Evolutionary conservation across 495 filamentous ascomycete genomes (phyloP).

Genomic region (Apodospora peruviana): DNA sequence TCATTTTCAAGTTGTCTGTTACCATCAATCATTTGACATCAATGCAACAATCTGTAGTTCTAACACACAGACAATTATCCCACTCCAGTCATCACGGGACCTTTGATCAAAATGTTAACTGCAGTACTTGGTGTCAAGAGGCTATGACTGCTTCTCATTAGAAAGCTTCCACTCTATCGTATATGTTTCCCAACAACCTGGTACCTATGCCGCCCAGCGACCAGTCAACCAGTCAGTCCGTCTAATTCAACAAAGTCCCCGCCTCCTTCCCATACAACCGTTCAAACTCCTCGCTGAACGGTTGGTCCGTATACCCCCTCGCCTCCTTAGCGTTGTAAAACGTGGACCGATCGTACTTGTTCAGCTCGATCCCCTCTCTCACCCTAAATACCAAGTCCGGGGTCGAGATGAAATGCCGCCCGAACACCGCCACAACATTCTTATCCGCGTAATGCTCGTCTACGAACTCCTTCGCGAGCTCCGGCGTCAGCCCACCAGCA

Average conservation of each 20-base stretch:
- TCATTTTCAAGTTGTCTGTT: no score
- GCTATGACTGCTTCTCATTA: no score
- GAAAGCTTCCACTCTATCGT: no score
- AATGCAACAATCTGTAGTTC: no score
- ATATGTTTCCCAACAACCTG: no score
- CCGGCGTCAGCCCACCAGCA: slow-evolving; percentile 53
- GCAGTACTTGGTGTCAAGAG: no score
- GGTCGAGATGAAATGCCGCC: slow-evolving; percentile 61
- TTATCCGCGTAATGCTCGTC: slow-evolving; percentile 49
- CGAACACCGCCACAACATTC: slow-evolving; percentile 53
- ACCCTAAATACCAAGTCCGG: slow-evolving; percentile 66
- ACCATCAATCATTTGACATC: no score
- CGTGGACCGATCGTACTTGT: slow-evolving; percentile 47
- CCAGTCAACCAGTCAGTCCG: no score
- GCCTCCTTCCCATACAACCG: slow-evolving; percentile 7
- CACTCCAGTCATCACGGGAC: no score
- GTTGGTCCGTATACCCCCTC: slow-evolving; percentile 62
- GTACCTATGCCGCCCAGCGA: no score
- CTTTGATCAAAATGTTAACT: no score
- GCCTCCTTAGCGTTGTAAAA: slow-evolving; percentile 52
- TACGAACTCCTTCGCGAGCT: slow-evolving; percentile 43
- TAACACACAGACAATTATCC: no score
- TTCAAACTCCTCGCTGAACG: slow-evolving; percentile 52
- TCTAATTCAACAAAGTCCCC: not conserved
- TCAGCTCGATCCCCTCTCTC: slow-evolving; percentile 49